Evolutionary conservation across 2,329 filamentous ascomycete genomes (phyloP), one percentile per base, ranked within the genome.

Genomic region (Zarea fungicola): DNA sequence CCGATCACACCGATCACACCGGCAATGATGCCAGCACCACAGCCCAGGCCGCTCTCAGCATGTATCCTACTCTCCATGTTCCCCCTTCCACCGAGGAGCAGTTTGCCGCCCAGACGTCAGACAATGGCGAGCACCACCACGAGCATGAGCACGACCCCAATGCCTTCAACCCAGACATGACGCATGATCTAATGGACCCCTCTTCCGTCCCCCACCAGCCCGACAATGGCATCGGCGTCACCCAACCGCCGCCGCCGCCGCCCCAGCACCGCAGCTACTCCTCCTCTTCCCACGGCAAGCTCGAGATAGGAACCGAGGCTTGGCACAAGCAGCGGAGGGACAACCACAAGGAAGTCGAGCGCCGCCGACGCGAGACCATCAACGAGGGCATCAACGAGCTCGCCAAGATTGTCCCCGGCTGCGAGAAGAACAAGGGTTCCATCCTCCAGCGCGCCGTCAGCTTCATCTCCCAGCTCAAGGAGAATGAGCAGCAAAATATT

Each of bases 351-450:
- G 92, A 97, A 77, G 93, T 99, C 54, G 93, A 99, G 71, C 89
- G 93, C 52, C 89, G 93, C 51, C 89, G 93, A 37, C 88, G 93
- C 55, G 93, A 99, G 70, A 96, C 93, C 0, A 99, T 99, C 66
- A 99, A 99, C 57, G 93, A 99, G 69, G 93, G 93, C 42, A 99
- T 99, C 59, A 97, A 96, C 62, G 93, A 97, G 68, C 81, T 99
- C 25, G 89, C 92, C 57, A 97, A 96, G 72, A 95, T 99, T 56
- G 93, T 99, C 0, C 93, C 93, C 0, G 90, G 90, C 13, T 96
- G 92, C 61, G 93, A 99, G 70, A 99, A 97, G 77, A 97, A 99
- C 75, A 99, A 99, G 70, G 93, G 93, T 1, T 95, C 90, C 3
- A 97, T 99, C 55, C 75, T 99, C 31, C 88, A 95, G 64, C 88